Percentiles rank a stretch among this genome's conserved stretches.
Conservation (phyloP, 768 basidiomycete genomes). For the Glaciozyma martinii region DNA sequence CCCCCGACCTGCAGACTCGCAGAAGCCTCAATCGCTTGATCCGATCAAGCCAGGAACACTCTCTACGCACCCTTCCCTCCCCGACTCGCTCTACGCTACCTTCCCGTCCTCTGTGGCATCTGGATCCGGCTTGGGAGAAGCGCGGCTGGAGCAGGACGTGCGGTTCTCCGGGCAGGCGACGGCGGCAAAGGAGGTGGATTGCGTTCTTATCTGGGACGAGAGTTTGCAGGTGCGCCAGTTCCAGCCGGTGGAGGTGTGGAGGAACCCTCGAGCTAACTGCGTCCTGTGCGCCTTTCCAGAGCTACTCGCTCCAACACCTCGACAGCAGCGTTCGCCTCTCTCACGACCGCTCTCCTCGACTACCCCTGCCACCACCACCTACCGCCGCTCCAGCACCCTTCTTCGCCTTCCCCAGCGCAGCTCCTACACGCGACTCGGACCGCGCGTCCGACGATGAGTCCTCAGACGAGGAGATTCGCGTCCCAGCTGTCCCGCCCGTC, state of each 20-base stretch:
- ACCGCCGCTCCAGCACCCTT: neutral
- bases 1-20: neutral
- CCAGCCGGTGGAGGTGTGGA: neutral
- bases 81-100: neutral
- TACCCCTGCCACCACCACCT: neutral
- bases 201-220: slow-evolving; percentile 4
- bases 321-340: neutral
- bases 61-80: neutral
- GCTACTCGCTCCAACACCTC: neutral
- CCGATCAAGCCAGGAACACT: neutral
- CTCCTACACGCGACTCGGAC: neutral
- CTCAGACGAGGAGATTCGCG: neutral
- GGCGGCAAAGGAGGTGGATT: neutral
- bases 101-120: neutral
- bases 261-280: neutral
- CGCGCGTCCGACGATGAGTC: neutral
- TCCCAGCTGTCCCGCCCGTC: neutral
- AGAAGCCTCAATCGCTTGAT: neutral
- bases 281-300: neutral
- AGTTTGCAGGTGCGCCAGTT: neutral
- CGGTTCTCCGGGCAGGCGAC: neutral
- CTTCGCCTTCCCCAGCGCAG: neutral
- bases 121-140: too few relatives aligned
- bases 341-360: neutral
- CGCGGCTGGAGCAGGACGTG: neutral